phyloP scores from a whole-genome alignment of 495 filamentous ascomycete genomes.

The Penicillium mononematosum region DNA sequence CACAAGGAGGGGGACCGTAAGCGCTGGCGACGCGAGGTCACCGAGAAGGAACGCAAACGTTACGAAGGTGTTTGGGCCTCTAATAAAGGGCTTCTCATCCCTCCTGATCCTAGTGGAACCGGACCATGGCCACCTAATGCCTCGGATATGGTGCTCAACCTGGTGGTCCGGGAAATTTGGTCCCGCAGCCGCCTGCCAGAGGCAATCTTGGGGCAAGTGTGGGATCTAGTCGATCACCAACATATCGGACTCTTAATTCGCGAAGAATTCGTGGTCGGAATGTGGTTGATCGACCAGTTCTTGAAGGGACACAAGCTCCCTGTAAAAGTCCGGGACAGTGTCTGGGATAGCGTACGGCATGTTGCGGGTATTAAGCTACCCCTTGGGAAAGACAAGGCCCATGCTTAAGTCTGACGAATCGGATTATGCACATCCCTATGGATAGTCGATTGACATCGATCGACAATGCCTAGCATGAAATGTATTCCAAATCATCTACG shows the following conservation, averaged over 20 bases:
- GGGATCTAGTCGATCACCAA: slow-evolving; percentile 75
- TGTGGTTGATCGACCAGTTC: slow-evolving; percentile 92
- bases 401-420: slow-evolving; percentile 1
- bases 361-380: slow-evolving; percentile 44
- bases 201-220: slow-evolving; percentile 73
- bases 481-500: neutral
- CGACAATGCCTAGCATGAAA: neutral
- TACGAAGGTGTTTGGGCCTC: slow-evolving; percentile 98
- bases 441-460: neutral
- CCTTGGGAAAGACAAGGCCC: slow-evolving; percentile 12
- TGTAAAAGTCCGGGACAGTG: slow-evolving; percentile 69
- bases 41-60: slow-evolving; percentile 75
- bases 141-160: slow-evolving; percentile 64
- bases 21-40: slow-evolving; percentile 78
- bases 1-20: slow-evolving; percentile 85
- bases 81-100: slow-evolving; percentile 70
- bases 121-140: slow-evolving; percentile 28
- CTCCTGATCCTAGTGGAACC: slow-evolving; percentile 8
- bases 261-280: slow-evolving; percentile 90
- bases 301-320: slow-evolving; percentile 88
- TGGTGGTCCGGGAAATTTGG: slow-evolving; percentile 88
- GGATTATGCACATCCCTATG: neutral
- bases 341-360: slow-evolving; percentile 80
- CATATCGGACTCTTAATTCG: slow-evolving; percentile 60
- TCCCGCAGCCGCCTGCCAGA: slow-evolving; percentile 65